Conservation (phyloP, 176 grass and related monocot species). For the Raddia guianensis region DNA sequence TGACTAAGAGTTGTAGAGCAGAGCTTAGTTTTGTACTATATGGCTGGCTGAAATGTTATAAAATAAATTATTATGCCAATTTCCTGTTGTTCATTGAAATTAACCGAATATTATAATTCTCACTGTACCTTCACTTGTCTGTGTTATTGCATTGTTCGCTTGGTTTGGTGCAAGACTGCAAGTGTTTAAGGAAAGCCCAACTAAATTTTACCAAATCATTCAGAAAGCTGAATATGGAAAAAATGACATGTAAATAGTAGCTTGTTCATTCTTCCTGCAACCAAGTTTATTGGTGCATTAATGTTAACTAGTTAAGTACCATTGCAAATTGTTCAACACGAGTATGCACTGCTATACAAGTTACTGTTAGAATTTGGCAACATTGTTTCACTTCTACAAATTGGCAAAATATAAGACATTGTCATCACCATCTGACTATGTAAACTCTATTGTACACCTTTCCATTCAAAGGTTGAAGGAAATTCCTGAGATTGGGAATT, state of each 20-base stretch:
- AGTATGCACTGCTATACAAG: background rate
- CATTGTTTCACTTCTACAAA: background rate
- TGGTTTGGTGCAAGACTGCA: background rate
- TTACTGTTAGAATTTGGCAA: background rate
- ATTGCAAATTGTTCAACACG: background rate
- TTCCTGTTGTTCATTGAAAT: background rate
- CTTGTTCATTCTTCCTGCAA: background rate
- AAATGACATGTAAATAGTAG: background rate
- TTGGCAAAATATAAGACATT: background rate
- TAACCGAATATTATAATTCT: background rate
- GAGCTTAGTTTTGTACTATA: background rate
- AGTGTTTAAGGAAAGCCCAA: background rate
- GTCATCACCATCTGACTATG: background rate
- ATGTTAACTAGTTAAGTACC: background rate
- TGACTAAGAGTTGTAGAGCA: no score
- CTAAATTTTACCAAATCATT: background rate
- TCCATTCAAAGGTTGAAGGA: background rate
- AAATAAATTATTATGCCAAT: background rate
- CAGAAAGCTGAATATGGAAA: background rate
- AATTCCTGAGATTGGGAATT: background rate
- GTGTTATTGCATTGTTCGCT: slow-evolving; percentile 4
- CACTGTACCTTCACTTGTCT: background rate
- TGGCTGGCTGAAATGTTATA: background rate
- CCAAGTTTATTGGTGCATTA: background rate
- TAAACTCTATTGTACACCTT: background rate